These are phyloP conservation scores for Cyphellophora europaea DNA, from an alignment of 2,329 filamentous ascomycete species.

Conservation along the genomic window DNA sequence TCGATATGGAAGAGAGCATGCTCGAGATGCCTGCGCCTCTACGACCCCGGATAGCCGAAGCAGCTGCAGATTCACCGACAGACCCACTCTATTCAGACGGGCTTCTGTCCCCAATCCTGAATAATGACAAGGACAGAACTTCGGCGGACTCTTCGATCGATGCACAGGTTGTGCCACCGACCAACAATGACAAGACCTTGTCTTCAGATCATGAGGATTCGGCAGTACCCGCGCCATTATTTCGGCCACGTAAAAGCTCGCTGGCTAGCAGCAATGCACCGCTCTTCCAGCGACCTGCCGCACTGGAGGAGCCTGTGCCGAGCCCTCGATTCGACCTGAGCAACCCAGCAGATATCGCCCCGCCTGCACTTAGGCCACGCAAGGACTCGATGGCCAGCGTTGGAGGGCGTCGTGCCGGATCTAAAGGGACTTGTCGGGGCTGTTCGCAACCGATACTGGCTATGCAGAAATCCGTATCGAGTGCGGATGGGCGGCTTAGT, in stretches of 20 bases:
- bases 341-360: background rate
- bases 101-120: constrained; percentile 25
- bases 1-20: constrained; percentile 25
- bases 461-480: constrained; percentile 70
- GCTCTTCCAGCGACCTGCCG: background rate
- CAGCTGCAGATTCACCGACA: constrained; percentile 35
- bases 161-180: background rate
- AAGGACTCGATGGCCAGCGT: constrained; percentile 4
- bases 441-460: constrained; percentile 71
- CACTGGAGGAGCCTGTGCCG: too few species aligned
- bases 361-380: background rate
- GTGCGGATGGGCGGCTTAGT: constrained; percentile 81
- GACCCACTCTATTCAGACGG: constrained; percentile 36
- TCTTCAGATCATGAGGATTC: background rate
- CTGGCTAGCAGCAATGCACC: background rate
- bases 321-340: too few species aligned
- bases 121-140: constrained; percentile 2
- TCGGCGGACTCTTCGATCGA: background rate
- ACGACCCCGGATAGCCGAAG: constrained; percentile 5
- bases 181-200: background rate
- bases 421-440: constrained; percentile 71
- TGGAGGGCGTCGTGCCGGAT: constrained; percentile 16
- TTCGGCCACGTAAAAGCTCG: background rate
- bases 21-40: constrained; percentile 10
- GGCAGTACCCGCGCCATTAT: background rate